Evolutionary conservation across 345 rosid genomes (phyloP).

Genomic region (Linum trigynum): DNA sequence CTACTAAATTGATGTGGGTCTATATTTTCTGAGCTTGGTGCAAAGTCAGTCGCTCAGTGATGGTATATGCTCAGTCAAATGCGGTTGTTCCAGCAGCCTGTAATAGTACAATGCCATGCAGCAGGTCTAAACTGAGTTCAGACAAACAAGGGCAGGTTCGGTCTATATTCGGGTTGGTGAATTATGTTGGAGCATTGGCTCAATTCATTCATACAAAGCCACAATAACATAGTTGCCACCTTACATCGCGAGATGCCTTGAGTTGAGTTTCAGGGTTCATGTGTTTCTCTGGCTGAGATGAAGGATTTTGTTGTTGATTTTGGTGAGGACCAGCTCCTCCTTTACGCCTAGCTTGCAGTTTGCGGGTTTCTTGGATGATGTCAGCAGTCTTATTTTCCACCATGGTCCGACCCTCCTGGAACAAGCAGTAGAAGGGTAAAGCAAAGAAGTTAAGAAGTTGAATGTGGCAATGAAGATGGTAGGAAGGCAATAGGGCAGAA

Average conservation of each 20-base stretch:
- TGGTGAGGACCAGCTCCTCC: slow-evolving; percentile 19
- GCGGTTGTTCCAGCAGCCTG: too few relatives aligned
- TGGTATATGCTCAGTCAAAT: too few relatives aligned
- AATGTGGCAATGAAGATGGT: background rate
- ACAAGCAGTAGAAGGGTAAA: background rate
- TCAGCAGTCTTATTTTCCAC: slow-evolving; percentile 74
- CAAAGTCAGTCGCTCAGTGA: too few relatives aligned
- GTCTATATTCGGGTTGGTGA: too few relatives aligned
- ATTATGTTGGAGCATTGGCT: too few relatives aligned
- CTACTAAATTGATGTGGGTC: too few relatives aligned
- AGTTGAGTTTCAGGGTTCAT: slow-evolving; percentile 69
- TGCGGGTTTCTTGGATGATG: slow-evolving; percentile 65
- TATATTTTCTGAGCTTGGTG: too few relatives aligned
- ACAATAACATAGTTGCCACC: slow-evolving; percentile 58
- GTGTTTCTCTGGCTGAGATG: slow-evolving; percentile 24
- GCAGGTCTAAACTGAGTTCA: too few relatives aligned
- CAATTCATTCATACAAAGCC: slow-evolving; percentile 2
- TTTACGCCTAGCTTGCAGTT: slow-evolving; percentile 61
- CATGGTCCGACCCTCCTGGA: slow-evolving; percentile 78
- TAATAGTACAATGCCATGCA: too few relatives aligned
- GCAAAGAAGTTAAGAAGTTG: background rate
- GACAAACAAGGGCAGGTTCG: too few relatives aligned
- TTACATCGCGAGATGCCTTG: slow-evolving; percentile 99
- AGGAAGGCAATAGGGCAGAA: background rate
- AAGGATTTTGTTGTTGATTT: slow-evolving; percentile 11